A percentile compares a stretch with the other conserved stretches of the same genome.
Conservation (phyloP, 2,329 filamentous ascomycete species). For the Ceratocystis albifundus region DNA sequence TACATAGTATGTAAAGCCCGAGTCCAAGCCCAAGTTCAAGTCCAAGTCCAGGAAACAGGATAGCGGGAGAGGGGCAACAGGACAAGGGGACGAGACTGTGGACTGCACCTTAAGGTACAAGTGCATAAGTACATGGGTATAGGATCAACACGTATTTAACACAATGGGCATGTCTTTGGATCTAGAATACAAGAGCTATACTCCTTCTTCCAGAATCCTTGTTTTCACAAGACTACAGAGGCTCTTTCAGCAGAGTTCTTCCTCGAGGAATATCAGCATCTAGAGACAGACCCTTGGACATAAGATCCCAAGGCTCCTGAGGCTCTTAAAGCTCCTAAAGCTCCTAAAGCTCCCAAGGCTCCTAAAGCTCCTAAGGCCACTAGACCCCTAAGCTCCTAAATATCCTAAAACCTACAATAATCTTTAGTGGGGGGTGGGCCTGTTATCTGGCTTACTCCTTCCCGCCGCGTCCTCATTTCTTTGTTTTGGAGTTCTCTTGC, state of each 20-base stretch:
- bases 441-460: background rate
- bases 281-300: too few relatives aligned
- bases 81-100: background rate
- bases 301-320: too few relatives aligned
- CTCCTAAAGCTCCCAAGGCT: too few relatives aligned
- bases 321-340: too few relatives aligned
- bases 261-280: too few relatives aligned
- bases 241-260: background rate
- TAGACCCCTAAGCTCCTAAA: too few relatives aligned
- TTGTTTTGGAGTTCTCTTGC: background rate
- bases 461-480: background rate
- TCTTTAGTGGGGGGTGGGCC: background rate
- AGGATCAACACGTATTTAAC: too few relatives aligned
- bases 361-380: too few relatives aligned
- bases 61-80: background rate
- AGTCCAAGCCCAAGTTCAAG: background rate
- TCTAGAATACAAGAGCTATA: too few relatives aligned
- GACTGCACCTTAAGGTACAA: background rate
- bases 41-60: constrained; percentile 1
- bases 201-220: too few relatives aligned
- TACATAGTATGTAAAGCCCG: background rate
- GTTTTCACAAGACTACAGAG: too few relatives aligned
- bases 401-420: background rate
- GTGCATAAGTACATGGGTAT: background rate
- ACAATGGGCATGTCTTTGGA: too few relatives aligned